A percentile compares a stretch with the other conserved stretches of the same genome.
Evolutionary conservation across 805 yeast genomes (phyloP).

Genomic region (Starmerella sp.): DNA sequence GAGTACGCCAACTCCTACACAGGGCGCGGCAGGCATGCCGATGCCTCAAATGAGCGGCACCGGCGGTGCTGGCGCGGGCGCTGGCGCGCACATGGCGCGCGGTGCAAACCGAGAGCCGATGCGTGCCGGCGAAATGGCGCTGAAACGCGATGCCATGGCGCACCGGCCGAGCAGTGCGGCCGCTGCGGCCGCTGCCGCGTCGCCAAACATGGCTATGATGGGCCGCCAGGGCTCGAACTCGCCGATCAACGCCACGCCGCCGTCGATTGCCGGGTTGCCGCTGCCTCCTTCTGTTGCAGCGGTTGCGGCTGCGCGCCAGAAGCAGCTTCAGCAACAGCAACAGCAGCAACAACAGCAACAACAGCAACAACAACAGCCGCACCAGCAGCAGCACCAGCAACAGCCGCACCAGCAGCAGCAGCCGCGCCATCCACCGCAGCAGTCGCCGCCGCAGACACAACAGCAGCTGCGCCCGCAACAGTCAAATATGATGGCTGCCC

Average conservation of each 20-base stretch:
- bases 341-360: slow-evolving; percentile 14
- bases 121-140: neutral
- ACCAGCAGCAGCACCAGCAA: slow-evolving; percentile 14
- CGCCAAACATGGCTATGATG: neutral
- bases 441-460: neutral
- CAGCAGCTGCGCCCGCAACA: slow-evolving; percentile 13
- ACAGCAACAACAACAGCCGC: slow-evolving; percentile 17
- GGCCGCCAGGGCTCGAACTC: neutral
- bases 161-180: neutral
- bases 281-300: slow-evolving; percentile 24
- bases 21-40: neutral
- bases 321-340: slow-evolving; percentile 13
- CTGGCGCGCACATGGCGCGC: neutral
- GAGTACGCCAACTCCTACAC: neutral
- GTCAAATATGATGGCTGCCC: slow-evolving; percentile 1
- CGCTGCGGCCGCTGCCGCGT: neutral
- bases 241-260: slow-evolving; percentile 3
- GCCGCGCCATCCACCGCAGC: slow-evolving; percentile 13
- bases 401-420: slow-evolving; percentile 13
- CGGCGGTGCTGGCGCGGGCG: neutral
- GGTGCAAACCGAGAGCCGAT: neutral
- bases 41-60: neutral
- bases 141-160: neutral
- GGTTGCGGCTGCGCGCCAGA: slow-evolving; percentile 16
- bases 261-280: slow-evolving; percentile 24